Percentiles rank a stretch among this genome's conserved stretches.
These are phyloP conservation scores for Beauveria sp. DNA, from an alignment of 2,329 filamentous ascomycete species.

Conservation along the genomic window DNA sequence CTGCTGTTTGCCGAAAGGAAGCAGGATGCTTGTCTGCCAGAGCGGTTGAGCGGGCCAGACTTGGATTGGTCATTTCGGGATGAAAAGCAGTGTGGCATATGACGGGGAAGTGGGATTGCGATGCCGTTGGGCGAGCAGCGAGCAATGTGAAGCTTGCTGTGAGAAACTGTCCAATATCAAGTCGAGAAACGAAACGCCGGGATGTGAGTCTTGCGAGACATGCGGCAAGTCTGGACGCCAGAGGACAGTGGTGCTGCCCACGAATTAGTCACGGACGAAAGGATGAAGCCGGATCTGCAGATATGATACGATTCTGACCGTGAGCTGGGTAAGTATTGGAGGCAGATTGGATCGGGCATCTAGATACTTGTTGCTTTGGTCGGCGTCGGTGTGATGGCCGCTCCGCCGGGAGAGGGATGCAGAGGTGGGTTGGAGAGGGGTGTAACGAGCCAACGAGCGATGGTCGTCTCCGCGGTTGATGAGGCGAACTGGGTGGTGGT, in stretches of 20 bases:
- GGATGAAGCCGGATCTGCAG: not conserved
- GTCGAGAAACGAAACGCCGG: not conserved
- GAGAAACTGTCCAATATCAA: not conserved
- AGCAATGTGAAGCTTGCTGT: not conserved
- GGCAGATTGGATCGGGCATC: not conserved
- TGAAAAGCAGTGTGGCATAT: not conserved
- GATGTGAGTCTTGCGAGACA: not conserved
- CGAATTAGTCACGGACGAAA: not conserved
- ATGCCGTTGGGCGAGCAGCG: not conserved
- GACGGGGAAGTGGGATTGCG: not conserved
- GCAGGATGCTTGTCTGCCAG: not conserved
- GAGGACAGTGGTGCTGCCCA: not conserved
- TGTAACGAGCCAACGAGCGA: too few relatives aligned
- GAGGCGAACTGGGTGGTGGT: not conserved
- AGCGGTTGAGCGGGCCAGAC: not conserved
- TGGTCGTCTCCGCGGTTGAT: too few relatives aligned
- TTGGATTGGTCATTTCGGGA: not conserved
- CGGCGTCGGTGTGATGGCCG: not conserved
- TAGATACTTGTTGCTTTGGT: not conserved
- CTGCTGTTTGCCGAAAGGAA: too few relatives aligned
- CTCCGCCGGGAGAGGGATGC: not conserved
- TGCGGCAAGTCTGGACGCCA: not conserved
- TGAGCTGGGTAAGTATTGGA: not conserved
- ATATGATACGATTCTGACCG: not conserved
- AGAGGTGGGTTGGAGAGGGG: not conserved